phyloP scores from a whole-genome alignment of 352 stramenopile species.

The Vaucheria bursata region DNA sequence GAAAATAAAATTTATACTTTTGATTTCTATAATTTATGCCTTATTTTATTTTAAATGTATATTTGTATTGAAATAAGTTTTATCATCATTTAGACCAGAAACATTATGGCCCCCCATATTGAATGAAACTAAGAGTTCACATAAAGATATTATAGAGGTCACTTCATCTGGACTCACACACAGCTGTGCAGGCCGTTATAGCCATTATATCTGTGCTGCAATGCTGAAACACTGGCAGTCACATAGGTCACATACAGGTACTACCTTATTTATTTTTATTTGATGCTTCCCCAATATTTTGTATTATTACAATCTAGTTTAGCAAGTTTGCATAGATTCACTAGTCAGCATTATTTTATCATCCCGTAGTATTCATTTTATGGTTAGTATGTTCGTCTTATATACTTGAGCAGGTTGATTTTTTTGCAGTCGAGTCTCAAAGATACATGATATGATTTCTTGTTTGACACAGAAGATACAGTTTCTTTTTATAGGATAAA shows the following conservation, averaged over 20 bases:
- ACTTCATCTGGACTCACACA: slow-evolving; percentile 39
- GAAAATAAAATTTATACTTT: background rate
- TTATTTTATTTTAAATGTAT: too few relatives aligned
- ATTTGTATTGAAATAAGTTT: background rate
- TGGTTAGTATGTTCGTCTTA: background rate
- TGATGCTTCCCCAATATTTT: background rate
- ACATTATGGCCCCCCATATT: background rate
- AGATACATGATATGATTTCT: background rate
- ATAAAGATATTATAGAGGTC: slow-evolving; percentile 31
- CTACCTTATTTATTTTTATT: slow-evolving; percentile 8
- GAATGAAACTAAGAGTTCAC: background rate
- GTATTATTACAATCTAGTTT: background rate
- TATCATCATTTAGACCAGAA: background rate
- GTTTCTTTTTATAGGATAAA: background rate
- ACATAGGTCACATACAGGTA: slow-evolving; percentile 18
- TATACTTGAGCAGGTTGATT: background rate
- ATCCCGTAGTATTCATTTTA: background rate
- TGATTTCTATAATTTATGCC: too few relatives aligned
- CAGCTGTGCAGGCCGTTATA: slow-evolving; percentile 17
- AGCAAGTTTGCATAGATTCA: background rate
- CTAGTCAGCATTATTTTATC: background rate
- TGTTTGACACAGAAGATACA: background rate
- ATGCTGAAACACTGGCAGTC: slow-evolving; percentile 18
- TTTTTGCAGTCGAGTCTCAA: background rate
- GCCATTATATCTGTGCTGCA: slow-evolving; percentile 9